A percentile compares a stretch with the other conserved stretches of the same genome.
These are phyloP conservation scores for Vitis vinifera DNA, from an alignment of 164 flowering plant genomes.

Conservation along the genomic window DNA sequence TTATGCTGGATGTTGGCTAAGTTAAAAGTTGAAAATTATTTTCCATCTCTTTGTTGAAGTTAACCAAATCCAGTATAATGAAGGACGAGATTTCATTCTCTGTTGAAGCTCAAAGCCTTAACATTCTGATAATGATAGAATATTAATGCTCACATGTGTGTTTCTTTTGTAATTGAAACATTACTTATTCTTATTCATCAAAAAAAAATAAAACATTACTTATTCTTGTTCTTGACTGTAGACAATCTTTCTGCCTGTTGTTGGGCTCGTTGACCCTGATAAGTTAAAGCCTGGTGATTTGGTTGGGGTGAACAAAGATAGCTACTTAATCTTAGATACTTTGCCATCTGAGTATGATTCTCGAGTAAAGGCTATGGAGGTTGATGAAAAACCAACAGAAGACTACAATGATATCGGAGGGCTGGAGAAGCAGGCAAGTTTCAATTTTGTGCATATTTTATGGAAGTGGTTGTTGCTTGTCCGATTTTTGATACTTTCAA, in stretches of 20 bases:
- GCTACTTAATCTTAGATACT: constrained; percentile 91
- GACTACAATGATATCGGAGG: constrained; percentile 97
- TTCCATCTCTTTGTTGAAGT: too few relatives aligned
- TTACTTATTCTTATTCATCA: not conserved
- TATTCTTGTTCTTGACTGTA: constrained; percentile 27
- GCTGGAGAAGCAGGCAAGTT: constrained; percentile 80
- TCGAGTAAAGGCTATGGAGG: constrained; percentile 99
- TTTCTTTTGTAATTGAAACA: not conserved
- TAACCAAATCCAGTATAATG: too few relatives aligned
- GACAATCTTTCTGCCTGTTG: constrained; percentile 96
- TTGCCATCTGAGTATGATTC: constrained; percentile 98
- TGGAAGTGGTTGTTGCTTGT: not conserved
- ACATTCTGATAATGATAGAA: not conserved
- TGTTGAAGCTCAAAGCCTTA: not conserved
- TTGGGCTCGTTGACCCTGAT: constrained; percentile 96
- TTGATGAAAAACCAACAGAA: constrained; percentile 98
- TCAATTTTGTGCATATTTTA: not conserved
- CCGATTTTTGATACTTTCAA: not conserved
- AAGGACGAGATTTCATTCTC: too few relatives aligned
- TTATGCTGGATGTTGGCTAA: too few relatives aligned
- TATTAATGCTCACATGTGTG: not conserved
- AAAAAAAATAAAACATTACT: not conserved
- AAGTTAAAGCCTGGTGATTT: constrained; percentile 90
- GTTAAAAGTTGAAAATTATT: too few relatives aligned
- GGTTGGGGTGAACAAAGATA: constrained; percentile 97